Evolutionary conservation across 208 protist genomes (phyloP).

Genomic region (Crithidia acanthocephali): DNA sequence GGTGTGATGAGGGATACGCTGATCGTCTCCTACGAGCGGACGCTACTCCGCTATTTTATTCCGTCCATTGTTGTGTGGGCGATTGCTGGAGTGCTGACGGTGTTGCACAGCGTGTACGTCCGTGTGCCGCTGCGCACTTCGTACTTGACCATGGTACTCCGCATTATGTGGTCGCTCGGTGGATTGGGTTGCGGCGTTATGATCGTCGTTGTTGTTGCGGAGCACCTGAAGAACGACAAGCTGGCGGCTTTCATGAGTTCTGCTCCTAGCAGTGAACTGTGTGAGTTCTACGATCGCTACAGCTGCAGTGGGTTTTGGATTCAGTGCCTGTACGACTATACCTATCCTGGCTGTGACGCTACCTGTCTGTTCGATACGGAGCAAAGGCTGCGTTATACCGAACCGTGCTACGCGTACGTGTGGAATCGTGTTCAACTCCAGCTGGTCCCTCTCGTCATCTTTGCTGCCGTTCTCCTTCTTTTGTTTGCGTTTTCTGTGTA

Average conservation of each 20-base stretch:
- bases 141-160: neutral
- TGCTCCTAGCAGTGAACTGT: neutral
- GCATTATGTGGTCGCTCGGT: neutral
- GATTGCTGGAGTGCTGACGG: neutral
- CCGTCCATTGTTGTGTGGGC: slow-evolving; percentile 11
- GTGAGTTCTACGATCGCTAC: neutral
- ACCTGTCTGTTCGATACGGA: too few relatives aligned
- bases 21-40: neutral
- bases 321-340: neutral
- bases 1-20: slow-evolving; percentile 9
- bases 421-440: slow-evolving; percentile 1
- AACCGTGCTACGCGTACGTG: slow-evolving; percentile 3
- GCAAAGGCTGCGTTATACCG: neutral
- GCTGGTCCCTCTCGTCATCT: neutral
- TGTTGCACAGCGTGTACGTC: slow-evolving; percentile 3
- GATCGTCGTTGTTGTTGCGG: neutral
- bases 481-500: neutral
- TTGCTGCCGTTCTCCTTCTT: neutral
- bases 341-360: too few relatives aligned
- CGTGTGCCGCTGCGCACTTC: slow-evolving; percentile 11
- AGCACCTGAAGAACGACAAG: slow-evolving; percentile 1
- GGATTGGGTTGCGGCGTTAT: neutral
- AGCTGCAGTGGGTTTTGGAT: slow-evolving; percentile 3
- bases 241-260: neutral
- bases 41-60: neutral